A percentile compares a stretch with the other conserved stretches of the same genome.
Conservation (phyloP, 2,329 filamentous ascomycete genomes). For the Colletotrichum musae region DNA sequence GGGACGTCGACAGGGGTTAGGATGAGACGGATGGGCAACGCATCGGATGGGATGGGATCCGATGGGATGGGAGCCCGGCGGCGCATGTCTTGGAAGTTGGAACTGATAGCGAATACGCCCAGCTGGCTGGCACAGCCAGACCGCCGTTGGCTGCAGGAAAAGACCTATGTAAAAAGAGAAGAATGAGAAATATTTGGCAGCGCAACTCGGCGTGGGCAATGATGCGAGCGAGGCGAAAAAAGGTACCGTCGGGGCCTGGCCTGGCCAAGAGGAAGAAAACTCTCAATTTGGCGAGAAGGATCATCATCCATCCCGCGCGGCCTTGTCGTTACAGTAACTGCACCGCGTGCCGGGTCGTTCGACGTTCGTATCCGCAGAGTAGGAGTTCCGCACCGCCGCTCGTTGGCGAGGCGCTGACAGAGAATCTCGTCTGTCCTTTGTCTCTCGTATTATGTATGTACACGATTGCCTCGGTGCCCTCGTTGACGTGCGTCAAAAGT, state of each 20-base stretch:
- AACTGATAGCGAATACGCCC: conserved; percentile 26
- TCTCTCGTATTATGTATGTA: too few species aligned
- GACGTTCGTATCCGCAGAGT: conserved; percentile 2
- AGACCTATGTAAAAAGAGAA: not conserved
- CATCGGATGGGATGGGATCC: conserved; percentile 22
- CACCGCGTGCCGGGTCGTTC: conserved; percentile 2
- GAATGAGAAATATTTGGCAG: not conserved
- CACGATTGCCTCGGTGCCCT: too few species aligned
- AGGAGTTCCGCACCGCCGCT: conserved; percentile 2
- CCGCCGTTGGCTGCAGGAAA: conserved; percentile 1
- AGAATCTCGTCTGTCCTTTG: not conserved
- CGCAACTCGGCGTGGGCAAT: not conserved
- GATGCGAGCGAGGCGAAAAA: conserved; percentile 28
- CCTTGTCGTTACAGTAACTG: not conserved
- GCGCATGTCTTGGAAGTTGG: conserved; percentile 27
- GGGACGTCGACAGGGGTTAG: not conserved
- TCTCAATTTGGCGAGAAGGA: not conserved
- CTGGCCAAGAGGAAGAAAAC: not conserved
- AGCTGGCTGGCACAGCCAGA: conserved; percentile 23
- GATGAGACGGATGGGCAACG: not conserved
- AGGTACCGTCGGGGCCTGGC: not conserved
- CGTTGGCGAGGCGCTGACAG: not conserved
- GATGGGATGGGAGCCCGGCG: conserved; percentile 13
- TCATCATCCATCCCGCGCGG: not conserved
- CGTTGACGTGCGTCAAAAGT: too few species aligned